Percentiles rank a stretch among this genome's conserved stretches.
Conservation (phyloP, 139 green algal species). For the Chlorella sp. region DNA sequence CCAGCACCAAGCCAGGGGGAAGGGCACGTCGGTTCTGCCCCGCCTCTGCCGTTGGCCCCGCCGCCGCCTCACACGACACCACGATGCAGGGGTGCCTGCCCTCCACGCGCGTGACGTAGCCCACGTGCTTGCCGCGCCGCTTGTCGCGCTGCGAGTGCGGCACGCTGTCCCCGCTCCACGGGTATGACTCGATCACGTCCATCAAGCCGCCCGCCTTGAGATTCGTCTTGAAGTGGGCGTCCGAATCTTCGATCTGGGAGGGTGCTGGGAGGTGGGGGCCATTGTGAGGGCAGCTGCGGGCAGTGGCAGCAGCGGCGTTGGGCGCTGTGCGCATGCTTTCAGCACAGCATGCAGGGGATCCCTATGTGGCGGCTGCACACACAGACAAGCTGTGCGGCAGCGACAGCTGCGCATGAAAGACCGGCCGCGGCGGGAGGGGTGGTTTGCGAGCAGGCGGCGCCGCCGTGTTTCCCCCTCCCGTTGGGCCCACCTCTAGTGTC, state of each 20-base stretch:
- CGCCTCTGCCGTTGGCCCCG: background rate
- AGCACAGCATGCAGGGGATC: too few species aligned
- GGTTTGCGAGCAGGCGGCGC: too few species aligned
- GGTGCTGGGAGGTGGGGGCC: too few species aligned
- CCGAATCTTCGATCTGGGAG: conserved; percentile 31
- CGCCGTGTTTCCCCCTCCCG: too few species aligned
- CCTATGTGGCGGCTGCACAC: too few species aligned
- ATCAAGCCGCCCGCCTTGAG: conserved; percentile 46
- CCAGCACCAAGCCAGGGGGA: too few species aligned
- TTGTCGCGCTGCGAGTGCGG: conserved; percentile 46
- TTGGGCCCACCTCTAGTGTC: conserved; percentile 31
- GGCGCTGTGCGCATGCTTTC: too few species aligned
- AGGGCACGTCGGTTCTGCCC: too few species aligned
- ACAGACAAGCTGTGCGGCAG: too few species aligned
- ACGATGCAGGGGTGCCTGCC: conserved; percentile 12
- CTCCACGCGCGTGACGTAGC: conserved; percentile 11
- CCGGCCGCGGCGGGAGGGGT: background rate
- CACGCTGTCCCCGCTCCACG: conserved; percentile 32
- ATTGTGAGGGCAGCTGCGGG: too few species aligned
- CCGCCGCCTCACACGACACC: background rate
- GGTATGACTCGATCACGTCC: conserved; percentile 47
- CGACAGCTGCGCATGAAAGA: too few species aligned
- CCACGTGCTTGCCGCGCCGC: conserved; percentile 39
- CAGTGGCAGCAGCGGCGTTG: too few species aligned
- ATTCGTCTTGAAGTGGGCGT: conserved; percentile 25